A percentile compares a stretch with the other conserved stretches of the same genome.
These are phyloP conservation scores for Westerdykella ornata DNA, from an alignment of 2,329 filamentous ascomycete genomes.

Conservation along the genomic window DNA sequence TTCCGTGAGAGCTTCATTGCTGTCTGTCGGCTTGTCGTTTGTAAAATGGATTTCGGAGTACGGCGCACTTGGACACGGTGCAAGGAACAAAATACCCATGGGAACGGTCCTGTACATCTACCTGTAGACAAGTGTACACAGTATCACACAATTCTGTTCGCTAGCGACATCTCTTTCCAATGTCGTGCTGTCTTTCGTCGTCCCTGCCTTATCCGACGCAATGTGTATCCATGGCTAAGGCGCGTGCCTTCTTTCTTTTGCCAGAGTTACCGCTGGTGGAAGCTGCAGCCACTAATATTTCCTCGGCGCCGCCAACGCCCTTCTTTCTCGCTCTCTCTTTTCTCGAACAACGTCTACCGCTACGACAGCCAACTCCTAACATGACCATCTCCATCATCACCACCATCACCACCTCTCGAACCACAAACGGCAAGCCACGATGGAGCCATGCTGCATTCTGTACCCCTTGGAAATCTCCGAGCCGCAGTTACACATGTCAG, in stretches of 20 bases:
- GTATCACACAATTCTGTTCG: slow-evolving; percentile 19
- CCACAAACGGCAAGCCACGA: slow-evolving; percentile 6
- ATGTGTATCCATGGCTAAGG: background rate
- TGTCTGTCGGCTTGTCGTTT: slow-evolving; percentile 5
- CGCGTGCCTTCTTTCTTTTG: too few relatives aligned
- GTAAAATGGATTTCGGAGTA: slow-evolving; percentile 14
- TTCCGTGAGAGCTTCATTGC: slow-evolving; percentile 7
- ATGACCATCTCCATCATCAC: too few relatives aligned
- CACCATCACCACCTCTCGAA: background rate
- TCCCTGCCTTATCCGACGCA: slow-evolving; percentile 1
- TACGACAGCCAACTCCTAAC: too few relatives aligned
- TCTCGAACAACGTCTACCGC: background rate
- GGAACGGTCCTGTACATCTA: slow-evolving; percentile 16
- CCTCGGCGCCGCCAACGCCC: slow-evolving; percentile 13
- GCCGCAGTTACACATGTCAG: slow-evolving; percentile 1
- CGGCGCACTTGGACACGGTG: slow-evolving; percentile 23
- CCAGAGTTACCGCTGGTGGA: slow-evolving; percentile 10
- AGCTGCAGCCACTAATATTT: slow-evolving; percentile 12
- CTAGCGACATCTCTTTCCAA: slow-evolving; percentile 6
- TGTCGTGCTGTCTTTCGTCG: slow-evolving; percentile 7
- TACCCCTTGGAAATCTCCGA: background rate
- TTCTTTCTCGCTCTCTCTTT: slow-evolving; percentile 10
- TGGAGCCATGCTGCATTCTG: background rate
- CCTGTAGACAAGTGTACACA: slow-evolving; percentile 19
- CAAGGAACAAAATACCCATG: slow-evolving; percentile 31